These are phyloP conservation scores for Colletotrichum abscissum DNA, from an alignment of 2,329 filamentous ascomycete genomes.

Conservation along the genomic window DNA sequence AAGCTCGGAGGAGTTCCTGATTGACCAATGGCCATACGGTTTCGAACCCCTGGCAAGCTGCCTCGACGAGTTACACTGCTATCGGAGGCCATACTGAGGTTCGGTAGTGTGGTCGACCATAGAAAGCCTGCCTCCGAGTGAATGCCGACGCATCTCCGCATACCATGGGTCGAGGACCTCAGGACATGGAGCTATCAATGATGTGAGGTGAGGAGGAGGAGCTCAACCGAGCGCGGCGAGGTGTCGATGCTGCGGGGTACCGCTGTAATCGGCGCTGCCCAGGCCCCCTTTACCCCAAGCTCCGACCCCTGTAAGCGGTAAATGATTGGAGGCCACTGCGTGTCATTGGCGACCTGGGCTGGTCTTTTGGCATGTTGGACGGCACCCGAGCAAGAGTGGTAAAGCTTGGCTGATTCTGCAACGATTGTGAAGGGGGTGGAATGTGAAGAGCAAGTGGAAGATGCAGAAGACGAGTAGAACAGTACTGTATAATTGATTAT, in stretches of 20 bases:
- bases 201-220: neutral
- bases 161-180: neutral
- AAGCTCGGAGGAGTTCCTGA: neutral
- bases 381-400: neutral
- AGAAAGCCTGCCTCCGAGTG: conserved; percentile 11
- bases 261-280: conserved; percentile 8
- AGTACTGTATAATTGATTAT: neutral
- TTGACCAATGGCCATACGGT: conserved; percentile 17
- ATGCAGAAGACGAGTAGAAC: neutral
- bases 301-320: neutral
- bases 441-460: neutral
- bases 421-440: neutral
- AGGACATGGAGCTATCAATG: neutral
- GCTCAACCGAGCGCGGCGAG: too few species aligned
- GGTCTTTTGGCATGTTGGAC: neutral
- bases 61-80: neutral
- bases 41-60: neutral
- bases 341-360: neutral
- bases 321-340: neutral
- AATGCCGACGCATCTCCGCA: conserved; percentile 32
- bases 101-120: neutral
- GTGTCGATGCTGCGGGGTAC: conserved; percentile 24
- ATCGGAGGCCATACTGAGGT: neutral
- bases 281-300: conserved; percentile 1
- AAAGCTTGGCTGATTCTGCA: neutral